phyloP scores from a whole-genome alignment of 805 yeast genomes.

The Gaillardinia entomophila region DNA sequence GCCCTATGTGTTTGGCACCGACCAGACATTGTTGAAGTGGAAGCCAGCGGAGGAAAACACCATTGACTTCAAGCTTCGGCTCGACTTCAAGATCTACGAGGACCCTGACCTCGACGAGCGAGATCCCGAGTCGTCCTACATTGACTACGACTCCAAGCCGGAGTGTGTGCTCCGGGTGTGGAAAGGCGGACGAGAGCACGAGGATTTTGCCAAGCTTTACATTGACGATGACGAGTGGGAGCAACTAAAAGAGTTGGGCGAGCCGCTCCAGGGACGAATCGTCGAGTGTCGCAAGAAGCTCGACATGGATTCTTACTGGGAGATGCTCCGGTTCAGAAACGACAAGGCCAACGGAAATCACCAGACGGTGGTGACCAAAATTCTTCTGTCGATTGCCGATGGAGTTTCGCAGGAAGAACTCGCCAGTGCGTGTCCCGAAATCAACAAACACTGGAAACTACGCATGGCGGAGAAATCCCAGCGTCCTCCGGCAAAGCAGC shows the following conservation, averaged over 20 bases:
- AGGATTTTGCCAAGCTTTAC: conserved; percentile 59
- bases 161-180: conserved; percentile 62
- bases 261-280: conserved; percentile 85
- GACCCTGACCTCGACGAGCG: conserved; percentile 63
- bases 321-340: conserved; percentile 81
- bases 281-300: conserved; percentile 75
- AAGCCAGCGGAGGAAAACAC: conserved; percentile 95
- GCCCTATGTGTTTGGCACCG: conserved; percentile 87
- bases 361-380: conserved; percentile 71
- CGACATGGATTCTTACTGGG: conserved; percentile 63
- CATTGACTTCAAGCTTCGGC: conserved; percentile 72
- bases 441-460: conserved; percentile 56
- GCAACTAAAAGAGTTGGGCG: conserved; percentile 55
- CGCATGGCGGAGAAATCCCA: conserved; percentile 41
- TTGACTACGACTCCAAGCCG: conserved; percentile 80
- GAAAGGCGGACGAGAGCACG: conserved; percentile 65
- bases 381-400: conserved; percentile 78
- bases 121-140: conserved; percentile 66
- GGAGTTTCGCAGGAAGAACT: conserved; percentile 79
- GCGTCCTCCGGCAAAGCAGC: conserved; percentile 6
- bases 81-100: conserved; percentile 52
- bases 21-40: conserved; percentile 84
- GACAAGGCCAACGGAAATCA: conserved; percentile 90
- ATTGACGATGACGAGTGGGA: conserved; percentile 78
- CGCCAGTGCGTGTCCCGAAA: conserved; percentile 47